Evolutionary conservation across 2,329 filamentous ascomycete species (phyloP).

Genomic region (Plenodomus lindquistii): DNA sequence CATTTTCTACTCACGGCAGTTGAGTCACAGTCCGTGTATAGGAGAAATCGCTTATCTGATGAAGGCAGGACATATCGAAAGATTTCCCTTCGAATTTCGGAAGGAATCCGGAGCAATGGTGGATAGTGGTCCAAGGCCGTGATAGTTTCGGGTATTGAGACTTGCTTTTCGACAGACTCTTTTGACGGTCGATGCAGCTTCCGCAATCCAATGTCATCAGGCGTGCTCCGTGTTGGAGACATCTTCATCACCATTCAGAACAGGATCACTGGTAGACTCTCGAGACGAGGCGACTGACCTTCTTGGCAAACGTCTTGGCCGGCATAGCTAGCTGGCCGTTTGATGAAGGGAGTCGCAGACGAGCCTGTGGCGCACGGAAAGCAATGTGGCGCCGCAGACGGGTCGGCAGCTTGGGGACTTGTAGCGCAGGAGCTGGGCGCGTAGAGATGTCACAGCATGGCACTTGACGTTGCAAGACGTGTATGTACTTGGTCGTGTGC

Average conservation of each 20-base stretch:
- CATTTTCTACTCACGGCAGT: slow-evolving; percentile 44
- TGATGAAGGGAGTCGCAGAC: slow-evolving; percentile 4
- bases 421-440: background rate
- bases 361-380: background rate
- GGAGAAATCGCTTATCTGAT: slow-evolving; percentile 48
- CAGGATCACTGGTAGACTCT: slow-evolving; percentile 6
- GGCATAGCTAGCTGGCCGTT: slow-evolving; percentile 25
- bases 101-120: slow-evolving; percentile 44
- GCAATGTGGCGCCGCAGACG: slow-evolving; percentile 1
- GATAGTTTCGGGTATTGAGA: slow-evolving; percentile 43
- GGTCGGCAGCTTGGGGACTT: background rate
- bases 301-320: slow-evolving; percentile 39
- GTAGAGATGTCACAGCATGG: background rate
- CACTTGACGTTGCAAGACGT: background rate
- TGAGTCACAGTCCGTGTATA: slow-evolving; percentile 51
- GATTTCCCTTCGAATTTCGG: slow-evolving; percentile 45
- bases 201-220: slow-evolving; percentile 32
- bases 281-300: slow-evolving; percentile 29
- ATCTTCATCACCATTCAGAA: slow-evolving; percentile 30
- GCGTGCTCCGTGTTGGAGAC: slow-evolving; percentile 29
- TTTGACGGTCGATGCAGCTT: slow-evolving; percentile 29
- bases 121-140: slow-evolving; percentile 42
- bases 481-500: too few species aligned
- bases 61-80: slow-evolving; percentile 44
- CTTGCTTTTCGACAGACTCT: slow-evolving; percentile 40